Base-by-base conservation (phyloP, 2,329 filamentous ascomycete species). In the Pyrenophora graminea region DNA sequence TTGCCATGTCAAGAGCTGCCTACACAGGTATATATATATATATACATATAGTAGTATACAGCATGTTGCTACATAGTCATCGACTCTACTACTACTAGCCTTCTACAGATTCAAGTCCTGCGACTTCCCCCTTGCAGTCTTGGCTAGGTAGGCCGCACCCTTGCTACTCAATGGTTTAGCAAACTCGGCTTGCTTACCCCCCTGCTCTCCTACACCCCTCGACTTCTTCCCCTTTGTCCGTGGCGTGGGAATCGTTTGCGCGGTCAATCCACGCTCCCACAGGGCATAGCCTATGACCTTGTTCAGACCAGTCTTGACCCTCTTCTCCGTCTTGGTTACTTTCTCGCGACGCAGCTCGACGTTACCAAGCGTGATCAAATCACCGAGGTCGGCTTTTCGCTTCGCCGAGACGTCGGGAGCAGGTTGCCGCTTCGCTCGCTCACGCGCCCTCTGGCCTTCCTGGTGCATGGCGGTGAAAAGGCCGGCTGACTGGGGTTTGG, bases 281-380 rank as follows among this genome's bases (percentile, higher is more conserved):
- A 93, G 77, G 73, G 90, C 87, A 65, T 85, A 77, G 71, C 89
- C 82, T 65, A 93, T 90, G 42, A 91, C 73, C 83, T 94, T 94
- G 84, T 87, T 89, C 64, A 89, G 80, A 23, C 91, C 91, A 36
- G 89, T 70, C 41, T 83, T 80, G 62, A 82, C 84, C 74, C 93
- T 89, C 70, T 84, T 85, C 70, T 93, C 83, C 30, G 89, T 84
- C 8, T 85, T 82, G 6, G 85, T 91, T 53, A 90, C 77, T 63
- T 86, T 85, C 59, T 81, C 81, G 21, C 74, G 70, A 61, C 83
- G 82, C 18, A 96, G 76, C 61, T 80, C 81, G 37, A 97, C 86
- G 67, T 97, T 97, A 30, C 63, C 59, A 13, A 67, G 36, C 3
- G 48, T 57, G 36, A 69, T 53, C n/a, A 69, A 56, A 25, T 66